Evolutionary conservation across 2,329 filamentous ascomycete species (phyloP).

Genomic region (Fusarium anguioides): DNA sequence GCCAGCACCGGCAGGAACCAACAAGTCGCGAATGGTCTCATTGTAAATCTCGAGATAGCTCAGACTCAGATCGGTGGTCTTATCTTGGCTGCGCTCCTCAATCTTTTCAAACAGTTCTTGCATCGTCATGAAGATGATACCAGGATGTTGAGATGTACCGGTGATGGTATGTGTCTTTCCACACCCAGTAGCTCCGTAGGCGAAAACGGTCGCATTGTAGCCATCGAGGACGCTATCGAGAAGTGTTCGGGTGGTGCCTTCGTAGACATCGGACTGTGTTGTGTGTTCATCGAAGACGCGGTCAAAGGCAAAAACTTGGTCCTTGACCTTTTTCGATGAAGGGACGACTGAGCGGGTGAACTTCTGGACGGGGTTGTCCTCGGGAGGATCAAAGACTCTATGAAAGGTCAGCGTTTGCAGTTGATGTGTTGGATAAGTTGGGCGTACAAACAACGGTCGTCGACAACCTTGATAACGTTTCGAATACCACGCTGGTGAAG

Average conservation of each 20-base stretch:
- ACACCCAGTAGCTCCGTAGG: conserved; percentile 96
- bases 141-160: conserved; percentile 89
- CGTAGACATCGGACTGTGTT: conserved; percentile 92
- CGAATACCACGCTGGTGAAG: conserved; percentile 87
- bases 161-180: conserved; percentile 99
- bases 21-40: conserved; percentile 94
- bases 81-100: conserved; percentile 84
- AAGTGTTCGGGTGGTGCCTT: conserved; percentile 87
- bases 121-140: conserved; percentile 99
- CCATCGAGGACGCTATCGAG: conserved; percentile 95
- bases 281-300: conserved; percentile 96
- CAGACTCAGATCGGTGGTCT: conserved; percentile 88
- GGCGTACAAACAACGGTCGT: conserved; percentile 92
- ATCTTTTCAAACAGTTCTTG: conserved; percentile 98
- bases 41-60: conserved; percentile 99
- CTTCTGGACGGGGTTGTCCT: conserved; percentile 90
- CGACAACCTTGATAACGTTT: conserved; percentile 94
- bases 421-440: neutral
- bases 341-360: conserved; percentile 86
- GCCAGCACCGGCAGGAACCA: conserved; percentile 79
- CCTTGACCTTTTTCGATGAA: conserved; percentile 91
- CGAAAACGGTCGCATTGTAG: conserved; percentile 98
- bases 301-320: conserved; percentile 97
- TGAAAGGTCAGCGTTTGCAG: conserved; percentile 28
- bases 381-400: conserved; percentile 96